Evolutionary conservation across 352 stramenopile species (phyloP).

Genomic region (Globisporangium yorkense): DNA sequence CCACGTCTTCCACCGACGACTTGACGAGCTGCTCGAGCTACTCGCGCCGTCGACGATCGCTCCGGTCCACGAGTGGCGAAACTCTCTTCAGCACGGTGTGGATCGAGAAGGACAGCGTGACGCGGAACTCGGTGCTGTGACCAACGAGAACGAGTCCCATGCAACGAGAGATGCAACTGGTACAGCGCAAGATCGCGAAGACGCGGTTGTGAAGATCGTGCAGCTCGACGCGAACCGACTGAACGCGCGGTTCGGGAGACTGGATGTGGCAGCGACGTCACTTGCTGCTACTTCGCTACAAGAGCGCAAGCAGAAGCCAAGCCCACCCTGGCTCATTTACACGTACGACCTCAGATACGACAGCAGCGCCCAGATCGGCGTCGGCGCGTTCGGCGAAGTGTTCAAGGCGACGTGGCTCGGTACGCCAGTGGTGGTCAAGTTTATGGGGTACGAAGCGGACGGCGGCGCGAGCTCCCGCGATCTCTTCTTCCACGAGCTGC

Average conservation of each 20-base stretch:
- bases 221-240: not conserved
- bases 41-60: not conserved
- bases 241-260: slow-evolving; percentile 1
- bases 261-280: not conserved
- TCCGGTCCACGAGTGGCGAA: slow-evolving; percentile 3
- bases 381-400: slow-evolving; percentile 3
- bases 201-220: not conserved
- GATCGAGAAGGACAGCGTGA: not conserved
- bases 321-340: not conserved
- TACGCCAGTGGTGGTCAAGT: slow-evolving; percentile 4
- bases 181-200: not conserved
- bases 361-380: not conserved
- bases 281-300: not conserved
- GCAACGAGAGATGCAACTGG: not conserved
- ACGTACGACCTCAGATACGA: not conserved
- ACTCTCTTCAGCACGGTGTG: not conserved
- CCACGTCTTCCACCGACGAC: slow-evolving; percentile 4
- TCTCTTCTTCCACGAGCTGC: slow-evolving; percentile 8
- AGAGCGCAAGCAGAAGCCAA: not conserved
- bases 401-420: slow-evolving; percentile 4
- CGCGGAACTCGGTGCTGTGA: not conserved
- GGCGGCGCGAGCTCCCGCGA: not conserved
- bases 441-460: slow-evolving; percentile 6
- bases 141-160: not conserved
- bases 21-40: slow-evolving; percentile 1